Evolutionary conservation across 495 filamentous ascomycete species (phyloP).

Genomic region (Evansstolkia leycettana): DNA sequence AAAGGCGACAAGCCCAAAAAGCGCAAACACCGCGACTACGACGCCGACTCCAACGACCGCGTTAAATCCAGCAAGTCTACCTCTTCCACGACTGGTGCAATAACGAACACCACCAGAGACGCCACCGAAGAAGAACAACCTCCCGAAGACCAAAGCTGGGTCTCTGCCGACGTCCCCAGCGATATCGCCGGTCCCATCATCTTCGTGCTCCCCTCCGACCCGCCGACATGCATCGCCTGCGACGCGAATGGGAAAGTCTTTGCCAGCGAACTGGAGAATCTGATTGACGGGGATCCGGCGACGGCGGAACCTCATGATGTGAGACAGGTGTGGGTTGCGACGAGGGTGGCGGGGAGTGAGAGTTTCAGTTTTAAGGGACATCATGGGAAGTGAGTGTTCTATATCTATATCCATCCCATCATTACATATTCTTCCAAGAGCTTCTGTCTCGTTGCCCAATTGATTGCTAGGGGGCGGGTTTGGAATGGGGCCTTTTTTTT

Average conservation of each 20-base stretch:
- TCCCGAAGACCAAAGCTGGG: constrained; percentile 72
- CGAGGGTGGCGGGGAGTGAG: constrained; percentile 70
- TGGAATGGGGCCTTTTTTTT: background rate
- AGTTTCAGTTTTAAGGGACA: constrained; percentile 73
- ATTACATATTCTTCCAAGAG: no score
- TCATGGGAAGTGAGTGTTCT: constrained; percentile 57
- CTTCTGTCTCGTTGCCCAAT: no score
- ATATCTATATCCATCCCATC: no score
- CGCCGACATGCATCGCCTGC: constrained; percentile 61
- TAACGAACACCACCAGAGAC: constrained; percentile 15
- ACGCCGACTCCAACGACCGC: constrained; percentile 15
- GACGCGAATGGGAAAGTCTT: constrained; percentile 81
- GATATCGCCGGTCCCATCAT: constrained; percentile 82
- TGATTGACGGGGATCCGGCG: constrained; percentile 60
- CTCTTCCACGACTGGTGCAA: constrained; percentile 11
- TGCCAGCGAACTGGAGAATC: constrained; percentile 64
- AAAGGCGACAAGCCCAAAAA: constrained; percentile 97
- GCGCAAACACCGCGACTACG: constrained; percentile 48
- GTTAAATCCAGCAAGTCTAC: constrained; percentile 31
- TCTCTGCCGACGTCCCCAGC: constrained; percentile 59
- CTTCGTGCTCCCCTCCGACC: constrained; percentile 59
- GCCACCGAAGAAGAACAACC: constrained; percentile 26
- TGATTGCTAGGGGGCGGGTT: no score
- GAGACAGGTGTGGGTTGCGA: constrained; percentile 89
- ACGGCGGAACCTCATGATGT: constrained; percentile 92